Conservation (phyloP, 371 early-diverging fungal species). For the Funneliformis caledonium region DNA sequence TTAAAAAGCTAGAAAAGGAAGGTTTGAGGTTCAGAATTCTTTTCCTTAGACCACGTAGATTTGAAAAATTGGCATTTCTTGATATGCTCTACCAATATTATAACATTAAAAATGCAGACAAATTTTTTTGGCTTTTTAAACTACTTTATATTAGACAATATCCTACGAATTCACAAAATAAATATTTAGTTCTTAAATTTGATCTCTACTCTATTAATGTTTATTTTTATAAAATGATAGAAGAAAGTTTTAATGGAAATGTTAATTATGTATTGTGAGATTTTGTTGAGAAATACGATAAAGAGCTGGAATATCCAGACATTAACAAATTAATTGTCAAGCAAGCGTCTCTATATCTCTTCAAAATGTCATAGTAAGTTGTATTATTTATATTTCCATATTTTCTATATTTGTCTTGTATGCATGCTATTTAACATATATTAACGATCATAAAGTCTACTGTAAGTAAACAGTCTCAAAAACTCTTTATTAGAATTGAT, state of each 20-base stretch:
- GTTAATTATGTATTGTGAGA: background rate
- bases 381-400: too few relatives aligned
- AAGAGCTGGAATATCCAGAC: slow-evolving; percentile 1
- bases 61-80: slow-evolving; percentile 42
- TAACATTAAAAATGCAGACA: slow-evolving; percentile 26
- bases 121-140: slow-evolving; percentile 28
- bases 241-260: background rate
- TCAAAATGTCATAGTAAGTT: background rate
- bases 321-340: slow-evolving; percentile 20
- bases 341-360: slow-evolving; percentile 3
- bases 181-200: background rate
- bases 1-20: background rate
- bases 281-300: slow-evolving; percentile 2
- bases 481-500: background rate
- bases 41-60: background rate
- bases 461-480: background rate
- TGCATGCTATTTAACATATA: too few relatives aligned
- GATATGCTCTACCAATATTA: background rate
- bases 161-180: background rate
- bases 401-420: too few relatives aligned
- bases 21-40: background rate
- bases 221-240: background rate
- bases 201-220: background rate
- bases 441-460: too few relatives aligned
- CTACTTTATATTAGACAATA: background rate